A percentile compares a stretch with the other conserved stretches of the same genome.
phyloP scores from a whole-genome alignment of 176 grass and related monocot genomes.

The Miscanthus lutarioriparius region DNA sequence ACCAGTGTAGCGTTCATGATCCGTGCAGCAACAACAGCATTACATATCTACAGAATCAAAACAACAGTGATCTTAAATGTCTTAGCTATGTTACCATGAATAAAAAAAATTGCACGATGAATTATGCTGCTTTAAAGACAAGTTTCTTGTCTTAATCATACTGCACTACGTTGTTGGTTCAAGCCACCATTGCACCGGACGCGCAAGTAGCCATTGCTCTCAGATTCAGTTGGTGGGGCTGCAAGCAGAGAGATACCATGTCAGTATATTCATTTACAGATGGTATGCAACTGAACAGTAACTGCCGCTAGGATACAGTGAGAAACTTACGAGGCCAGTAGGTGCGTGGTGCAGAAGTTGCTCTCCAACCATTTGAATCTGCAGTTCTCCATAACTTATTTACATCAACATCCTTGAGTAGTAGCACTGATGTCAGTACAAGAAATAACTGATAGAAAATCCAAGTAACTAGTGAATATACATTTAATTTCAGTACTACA shows the following conservation, averaged over 20 bases:
- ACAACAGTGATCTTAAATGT: conserved; percentile 19
- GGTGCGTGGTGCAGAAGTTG: conserved; percentile 84
- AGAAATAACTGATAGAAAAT: conserved; percentile 18
- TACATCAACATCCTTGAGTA: conserved; percentile 70
- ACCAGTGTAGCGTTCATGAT: conserved; percentile 98
- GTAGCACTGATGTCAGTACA: conserved; percentile 39
- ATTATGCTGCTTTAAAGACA: conserved; percentile 25
- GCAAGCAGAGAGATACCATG: conserved; percentile 39
- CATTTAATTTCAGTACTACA: neutral
- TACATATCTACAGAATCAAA: conserved; percentile 83
- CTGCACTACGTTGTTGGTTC: conserved; percentile 93
- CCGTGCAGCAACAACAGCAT: conserved; percentile 95
- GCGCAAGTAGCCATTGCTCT: conserved; percentile 80
- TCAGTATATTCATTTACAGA: conserved; percentile 32
- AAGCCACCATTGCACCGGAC: conserved; percentile 97
- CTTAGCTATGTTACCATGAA: conserved; percentile 35
- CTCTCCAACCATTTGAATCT: conserved; percentile 90
- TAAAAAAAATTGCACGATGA: conserved; percentile 14
- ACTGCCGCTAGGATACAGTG: conserved; percentile 17
- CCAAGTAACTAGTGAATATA: conserved; percentile 14
- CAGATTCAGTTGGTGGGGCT: conserved; percentile 80
- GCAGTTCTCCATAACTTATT: conserved; percentile 82
- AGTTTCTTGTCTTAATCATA: conserved; percentile 47
- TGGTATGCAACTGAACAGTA: neutral
- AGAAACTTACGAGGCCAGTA: conserved; percentile 73